Conservation (phyloP, 495 filamentous ascomycete species). For the Talaromyces wortmannii region DNA sequence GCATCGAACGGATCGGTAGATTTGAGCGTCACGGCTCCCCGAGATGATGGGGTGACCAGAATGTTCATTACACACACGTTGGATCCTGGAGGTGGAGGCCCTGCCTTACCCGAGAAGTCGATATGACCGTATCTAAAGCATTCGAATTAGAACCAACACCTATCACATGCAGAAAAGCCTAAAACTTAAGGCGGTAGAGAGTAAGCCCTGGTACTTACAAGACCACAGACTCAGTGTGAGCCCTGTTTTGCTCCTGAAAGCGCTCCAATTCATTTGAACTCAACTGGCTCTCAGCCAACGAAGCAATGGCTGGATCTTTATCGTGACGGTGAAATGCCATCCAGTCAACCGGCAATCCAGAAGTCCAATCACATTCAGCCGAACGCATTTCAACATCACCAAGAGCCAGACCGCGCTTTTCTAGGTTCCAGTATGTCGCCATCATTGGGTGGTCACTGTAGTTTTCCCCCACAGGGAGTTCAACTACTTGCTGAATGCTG, state of each 20-base stretch:
- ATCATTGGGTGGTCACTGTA: constrained; percentile 25
- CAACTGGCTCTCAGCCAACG: constrained; percentile 14
- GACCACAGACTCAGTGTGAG: constrained; percentile 5
- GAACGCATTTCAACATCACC: constrained; percentile 17
- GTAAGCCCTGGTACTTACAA: constrained; percentile 20
- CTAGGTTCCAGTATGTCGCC: constrained; percentile 4
- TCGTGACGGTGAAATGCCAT: constrained; percentile 25
- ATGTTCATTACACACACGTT: constrained; percentile 12
- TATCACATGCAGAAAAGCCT: constrained; percentile 32
- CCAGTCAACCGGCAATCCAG: constrained; percentile 3
- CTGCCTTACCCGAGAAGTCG: constrained; percentile 35
- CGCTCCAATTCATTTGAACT: constrained; percentile 40
- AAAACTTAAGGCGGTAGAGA: constrained; percentile 22
- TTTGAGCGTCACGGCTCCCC: constrained; percentile 30
- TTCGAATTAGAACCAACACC: constrained; percentile 42
- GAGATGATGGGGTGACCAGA: constrained; percentile 16
- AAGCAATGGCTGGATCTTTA: constrained; percentile 6
- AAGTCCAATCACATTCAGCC: constrained; percentile 38
- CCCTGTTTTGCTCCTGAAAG: constrained; percentile 28
- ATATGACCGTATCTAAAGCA: constrained; percentile 34
- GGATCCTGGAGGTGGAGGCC: constrained; percentile 30
- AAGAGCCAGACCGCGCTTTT: constrained; percentile 20
- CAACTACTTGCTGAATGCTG: constrained; percentile 11
- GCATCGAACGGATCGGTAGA: constrained; percentile 28
- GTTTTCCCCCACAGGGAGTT: constrained; percentile 27